Conservation (phyloP, 768 basidiomycete species). For the Suillus tomentosus region DNA sequence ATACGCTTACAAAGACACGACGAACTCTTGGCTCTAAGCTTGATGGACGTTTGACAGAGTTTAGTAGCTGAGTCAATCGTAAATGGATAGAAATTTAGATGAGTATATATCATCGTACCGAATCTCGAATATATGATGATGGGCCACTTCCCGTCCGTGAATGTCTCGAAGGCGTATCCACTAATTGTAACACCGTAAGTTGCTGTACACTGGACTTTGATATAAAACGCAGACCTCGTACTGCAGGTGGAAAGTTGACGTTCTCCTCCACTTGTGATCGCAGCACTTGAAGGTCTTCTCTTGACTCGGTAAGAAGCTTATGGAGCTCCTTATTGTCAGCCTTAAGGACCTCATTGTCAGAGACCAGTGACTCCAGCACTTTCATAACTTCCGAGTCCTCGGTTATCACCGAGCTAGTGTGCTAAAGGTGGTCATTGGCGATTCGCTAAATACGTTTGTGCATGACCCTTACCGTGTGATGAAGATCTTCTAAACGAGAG, state of each 20-base stretch:
- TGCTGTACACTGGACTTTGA: neutral
- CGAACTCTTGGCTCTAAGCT: slow-evolving; percentile 38
- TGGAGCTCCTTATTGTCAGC: slow-evolving; percentile 82
- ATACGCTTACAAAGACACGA: slow-evolving; percentile 36
- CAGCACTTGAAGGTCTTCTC: slow-evolving; percentile 71
- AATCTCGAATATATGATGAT: slow-evolving; percentile 46
- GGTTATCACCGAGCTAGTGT: slow-evolving; percentile 37
- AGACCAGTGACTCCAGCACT: slow-evolving; percentile 82
- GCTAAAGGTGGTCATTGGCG: slow-evolving; percentile 26
- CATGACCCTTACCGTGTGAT: slow-evolving; percentile 49
- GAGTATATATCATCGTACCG: slow-evolving; percentile 38
- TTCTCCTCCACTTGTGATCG: slow-evolving; percentile 80
- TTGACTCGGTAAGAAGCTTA: slow-evolving; percentile 67
- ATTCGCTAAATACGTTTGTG: slow-evolving; percentile 20
- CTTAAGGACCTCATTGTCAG: slow-evolving; percentile 81
- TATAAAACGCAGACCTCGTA: slow-evolving; percentile 39
- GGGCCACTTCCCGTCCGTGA: slow-evolving; percentile 47
- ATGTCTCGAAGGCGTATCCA: slow-evolving; percentile 39
- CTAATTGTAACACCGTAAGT: slow-evolving; percentile 19
- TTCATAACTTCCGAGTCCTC: slow-evolving; percentile 63
- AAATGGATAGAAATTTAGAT: slow-evolving; percentile 29
- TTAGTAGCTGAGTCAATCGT: slow-evolving; percentile 25
- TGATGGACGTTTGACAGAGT: slow-evolving; percentile 32
- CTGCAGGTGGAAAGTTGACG: slow-evolving; percentile 48
- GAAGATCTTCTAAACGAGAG: slow-evolving; percentile 59